phyloP scores from a whole-genome alignment of 2,329 filamentous ascomycete species.

The Colletotrichum acutatum region DNA sequence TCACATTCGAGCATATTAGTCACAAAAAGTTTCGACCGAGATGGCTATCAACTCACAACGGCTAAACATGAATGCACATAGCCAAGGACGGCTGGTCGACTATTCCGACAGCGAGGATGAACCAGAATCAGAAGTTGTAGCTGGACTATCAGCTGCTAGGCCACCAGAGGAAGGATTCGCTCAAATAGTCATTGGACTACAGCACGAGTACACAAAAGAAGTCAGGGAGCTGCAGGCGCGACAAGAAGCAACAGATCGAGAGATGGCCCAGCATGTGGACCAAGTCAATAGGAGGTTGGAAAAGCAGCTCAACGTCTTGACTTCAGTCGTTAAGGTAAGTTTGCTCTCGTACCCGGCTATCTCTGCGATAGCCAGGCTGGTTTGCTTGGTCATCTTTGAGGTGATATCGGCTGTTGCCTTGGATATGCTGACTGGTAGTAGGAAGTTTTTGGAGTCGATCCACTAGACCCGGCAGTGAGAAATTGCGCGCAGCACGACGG shows the following conservation, averaged over 20 bases:
- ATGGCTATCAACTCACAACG: neutral
- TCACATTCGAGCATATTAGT: neutral
- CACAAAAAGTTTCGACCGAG: neutral
- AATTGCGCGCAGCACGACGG: neutral
- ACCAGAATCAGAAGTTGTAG: neutral
- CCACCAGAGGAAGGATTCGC: conserved; percentile 13
- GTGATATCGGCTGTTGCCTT: neutral
- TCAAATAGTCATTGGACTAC: conserved; percentile 13
- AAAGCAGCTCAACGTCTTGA: conserved; percentile 21
- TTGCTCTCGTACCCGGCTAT: neutral
- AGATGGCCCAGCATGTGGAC: neutral
- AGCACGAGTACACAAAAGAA: conserved; percentile 10
- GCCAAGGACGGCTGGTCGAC: neutral
- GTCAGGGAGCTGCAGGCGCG: neutral
- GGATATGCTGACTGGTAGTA: neutral
- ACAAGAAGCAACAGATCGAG: neutral
- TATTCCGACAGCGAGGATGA: neutral
- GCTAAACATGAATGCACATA: neutral
- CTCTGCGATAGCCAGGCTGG: neutral
- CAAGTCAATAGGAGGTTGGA: conserved; percentile 12
- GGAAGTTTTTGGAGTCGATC: neutral
- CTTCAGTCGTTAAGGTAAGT: conserved; percentile 6
- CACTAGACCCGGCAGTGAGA: neutral
- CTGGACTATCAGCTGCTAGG: neutral
- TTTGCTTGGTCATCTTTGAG: neutral